Evolutionary conservation across 257 asterid species (phyloP), one percentile per base, ranked within the genome.

Genomic region (Apocynum venetum): DNA sequence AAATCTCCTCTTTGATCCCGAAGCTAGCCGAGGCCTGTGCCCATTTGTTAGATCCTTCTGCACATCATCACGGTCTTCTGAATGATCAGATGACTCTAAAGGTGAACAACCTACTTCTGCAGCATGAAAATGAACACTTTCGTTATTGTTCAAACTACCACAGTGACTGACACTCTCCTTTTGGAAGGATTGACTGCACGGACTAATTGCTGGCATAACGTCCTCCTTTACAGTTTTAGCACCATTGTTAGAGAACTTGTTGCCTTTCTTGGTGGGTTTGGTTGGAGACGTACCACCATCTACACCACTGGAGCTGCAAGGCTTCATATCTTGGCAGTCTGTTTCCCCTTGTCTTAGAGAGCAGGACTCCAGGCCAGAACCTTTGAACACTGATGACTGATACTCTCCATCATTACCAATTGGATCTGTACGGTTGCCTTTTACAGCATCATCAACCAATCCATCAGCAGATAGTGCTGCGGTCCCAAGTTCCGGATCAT

Each of bases 41-140:
- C 91, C 96, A 82, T 91, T 91, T 83, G 81, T 77, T 76, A 83
- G 59, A 76, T 88, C 87, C 72, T 81, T 84, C 84, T 70, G 88
- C 61, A 76, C 78, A 73, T 71, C 80, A 76, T 80, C 87, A 78
- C 85, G 77, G 73, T 20, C 68, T 74, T 68, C 75, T 63, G 70
- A 46, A 68, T 52, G 71, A 35, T 66, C 69, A 41, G 79, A 78
- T 31, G 69, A 59, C 48, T 64, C 61, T 66, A 72, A 66, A 71
- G 80, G 74, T 66, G 77, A 44, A 13, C 51, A 47, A 68, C 48
- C 80, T 19, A 73, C 83, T 79, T 60, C 83, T 43, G 59, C 43
- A 63, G 73, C 48, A 61, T 51, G 61, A 40, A 66, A 63, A 41
- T 14, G 51, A 52, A 51, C 12, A 31, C 69, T 63, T 41, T 70